Conservation (phyloP, 1,139 yeast genomes). For the Kodamaea arcana region DNA sequence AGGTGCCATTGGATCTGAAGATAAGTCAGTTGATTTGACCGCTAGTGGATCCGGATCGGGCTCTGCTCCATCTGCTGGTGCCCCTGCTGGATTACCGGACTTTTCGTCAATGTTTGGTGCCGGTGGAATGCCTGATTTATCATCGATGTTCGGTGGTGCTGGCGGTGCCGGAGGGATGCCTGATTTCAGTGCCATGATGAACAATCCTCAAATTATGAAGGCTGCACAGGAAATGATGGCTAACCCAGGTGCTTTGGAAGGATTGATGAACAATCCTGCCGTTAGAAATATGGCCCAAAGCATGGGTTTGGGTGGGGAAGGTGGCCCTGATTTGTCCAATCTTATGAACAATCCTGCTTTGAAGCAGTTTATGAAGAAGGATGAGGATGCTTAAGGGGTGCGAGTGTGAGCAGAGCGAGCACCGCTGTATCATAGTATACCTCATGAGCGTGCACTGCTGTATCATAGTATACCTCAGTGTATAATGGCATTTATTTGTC, state of each 20-base stretch:
- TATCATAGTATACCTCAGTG: too few species aligned
- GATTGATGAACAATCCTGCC: slow-evolving; percentile 79
- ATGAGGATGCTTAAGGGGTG: slow-evolving; percentile 2
- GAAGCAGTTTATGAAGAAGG: slow-evolving; percentile 46
- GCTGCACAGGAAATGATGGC: slow-evolving; percentile 94
- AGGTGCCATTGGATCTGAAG: slow-evolving; percentile 30
- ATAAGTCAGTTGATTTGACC: slow-evolving; percentile 12
- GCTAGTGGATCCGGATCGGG: too few species aligned
- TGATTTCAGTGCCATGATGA: slow-evolving; percentile 57
- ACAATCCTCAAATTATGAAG: slow-evolving; percentile 86
- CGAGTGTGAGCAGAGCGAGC: too few species aligned
- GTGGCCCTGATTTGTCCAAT: slow-evolving; percentile 57
- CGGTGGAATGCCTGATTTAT: slow-evolving; percentile 71
- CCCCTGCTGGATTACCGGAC: slow-evolving; percentile 71
- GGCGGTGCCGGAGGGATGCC: slow-evolving; percentile 61
- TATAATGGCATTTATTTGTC: too few species aligned
- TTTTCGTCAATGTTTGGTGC: slow-evolving; percentile 59
- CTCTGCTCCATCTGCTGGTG: slow-evolving; percentile 35
- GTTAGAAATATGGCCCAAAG: slow-evolving; percentile 72
- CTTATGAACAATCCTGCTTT: slow-evolving; percentile 83
- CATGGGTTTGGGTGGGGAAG: slow-evolving; percentile 57
- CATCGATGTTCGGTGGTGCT: slow-evolving; percentile 54
- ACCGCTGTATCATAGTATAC: too few species aligned
- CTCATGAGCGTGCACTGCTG: too few species aligned
- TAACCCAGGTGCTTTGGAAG: slow-evolving; percentile 74